Percentiles rank a stretch among this genome's conserved stretches.
phyloP scores from a whole-genome alignment of 2,329 filamentous ascomycete species.

The Pyrenophora graminea region DNA sequence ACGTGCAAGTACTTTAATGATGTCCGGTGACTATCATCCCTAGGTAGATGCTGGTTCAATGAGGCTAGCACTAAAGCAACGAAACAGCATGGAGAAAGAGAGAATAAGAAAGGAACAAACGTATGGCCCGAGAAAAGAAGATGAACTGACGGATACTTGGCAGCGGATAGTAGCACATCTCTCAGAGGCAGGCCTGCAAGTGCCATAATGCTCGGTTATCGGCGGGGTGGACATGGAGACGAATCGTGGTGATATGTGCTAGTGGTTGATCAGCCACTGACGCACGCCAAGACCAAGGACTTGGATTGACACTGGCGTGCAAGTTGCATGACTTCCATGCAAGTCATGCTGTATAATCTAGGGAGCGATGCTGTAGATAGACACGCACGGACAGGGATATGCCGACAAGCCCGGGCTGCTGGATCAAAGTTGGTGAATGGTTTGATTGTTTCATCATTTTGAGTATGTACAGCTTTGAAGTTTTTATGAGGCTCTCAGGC shows the following conservation, averaged over 20 bases:
- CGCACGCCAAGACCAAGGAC: constrained; percentile 22
- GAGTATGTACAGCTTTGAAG: constrained; percentile 16
- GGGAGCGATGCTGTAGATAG: too few relatives aligned
- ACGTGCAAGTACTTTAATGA: not conserved
- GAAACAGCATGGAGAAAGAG: not conserved
- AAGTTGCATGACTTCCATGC: not conserved
- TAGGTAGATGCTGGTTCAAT: constrained; percentile 22
- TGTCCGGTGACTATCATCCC: not conserved
- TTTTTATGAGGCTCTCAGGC: constrained; percentile 6
- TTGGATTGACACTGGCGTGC: not conserved
- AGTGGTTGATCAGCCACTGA: constrained; percentile 18
- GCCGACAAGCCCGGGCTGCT: too few relatives aligned
- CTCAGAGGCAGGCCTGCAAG: not conserved
- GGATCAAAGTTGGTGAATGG: not conserved
- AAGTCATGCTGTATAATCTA: too few relatives aligned
- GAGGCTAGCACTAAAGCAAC: constrained; percentile 15
- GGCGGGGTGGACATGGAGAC: constrained; percentile 5
- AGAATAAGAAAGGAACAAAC: too few relatives aligned
- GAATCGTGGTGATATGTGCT: constrained; percentile 8
- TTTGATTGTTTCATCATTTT: not conserved
- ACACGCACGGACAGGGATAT: too few relatives aligned
- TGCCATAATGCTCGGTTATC: constrained; percentile 4
- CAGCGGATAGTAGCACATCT: not conserved
- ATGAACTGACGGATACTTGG: not conserved
- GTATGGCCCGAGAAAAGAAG: not conserved